Percentiles rank a stretch among this genome's conserved stretches.
Evolutionary conservation across 352 stramenopile genomes (phyloP).

Genomic region (Phytophthora fragariaefolia): DNA sequence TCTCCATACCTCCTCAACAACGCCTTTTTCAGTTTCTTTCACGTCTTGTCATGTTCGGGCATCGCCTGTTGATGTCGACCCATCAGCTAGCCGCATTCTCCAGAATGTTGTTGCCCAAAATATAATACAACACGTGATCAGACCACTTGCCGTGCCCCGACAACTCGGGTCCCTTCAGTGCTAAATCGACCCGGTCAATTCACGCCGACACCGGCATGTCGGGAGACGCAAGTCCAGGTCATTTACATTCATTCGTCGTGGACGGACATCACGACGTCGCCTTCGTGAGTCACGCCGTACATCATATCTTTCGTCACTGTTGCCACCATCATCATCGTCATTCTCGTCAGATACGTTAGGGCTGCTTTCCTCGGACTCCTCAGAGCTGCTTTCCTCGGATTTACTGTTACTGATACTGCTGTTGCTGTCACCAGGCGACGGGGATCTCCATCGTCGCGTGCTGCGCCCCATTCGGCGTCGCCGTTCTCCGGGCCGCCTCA

Average conservation of each 20-base stretch:
- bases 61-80: background rate
- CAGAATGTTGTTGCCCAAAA: background rate
- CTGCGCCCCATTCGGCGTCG: too few relatives aligned
- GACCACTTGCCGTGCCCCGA: background rate
- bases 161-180: background rate
- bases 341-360: too few relatives aligned
- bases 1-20: slow-evolving; percentile 1
- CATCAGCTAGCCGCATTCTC: background rate
- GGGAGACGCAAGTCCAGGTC: background rate
- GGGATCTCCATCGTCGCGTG: too few relatives aligned
- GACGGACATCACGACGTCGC: too few relatives aligned
- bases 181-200: background rate
- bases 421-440: too few relatives aligned
- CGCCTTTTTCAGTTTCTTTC: background rate
- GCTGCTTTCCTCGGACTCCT: too few relatives aligned
- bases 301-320: too few relatives aligned
- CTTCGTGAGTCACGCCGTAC: too few relatives aligned
- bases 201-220: background rate
- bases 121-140: background rate
- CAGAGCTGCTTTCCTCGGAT: too few relatives aligned
- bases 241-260: background rate
- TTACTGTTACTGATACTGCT: too few relatives aligned
- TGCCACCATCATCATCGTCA: too few relatives aligned
- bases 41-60: background rate
- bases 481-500: too few relatives aligned